Base-by-base conservation (phyloP, 208 protist species). In the Trypanosoma lewisi region DNA sequence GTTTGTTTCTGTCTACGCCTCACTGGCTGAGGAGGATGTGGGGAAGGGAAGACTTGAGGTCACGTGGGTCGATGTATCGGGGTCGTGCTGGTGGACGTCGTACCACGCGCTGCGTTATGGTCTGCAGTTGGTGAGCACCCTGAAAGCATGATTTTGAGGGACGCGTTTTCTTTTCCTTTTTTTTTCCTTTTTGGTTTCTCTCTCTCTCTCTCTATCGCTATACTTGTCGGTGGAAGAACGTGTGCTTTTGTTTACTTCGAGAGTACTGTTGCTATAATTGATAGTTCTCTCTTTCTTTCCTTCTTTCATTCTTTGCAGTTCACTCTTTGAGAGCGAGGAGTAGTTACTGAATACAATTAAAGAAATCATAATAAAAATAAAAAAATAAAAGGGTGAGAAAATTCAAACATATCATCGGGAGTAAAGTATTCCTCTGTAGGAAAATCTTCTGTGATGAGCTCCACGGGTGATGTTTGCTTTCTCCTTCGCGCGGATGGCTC, bases 81-180 rank as follows among this genome's bases (percentile, higher is more conserved):
- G 87, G 4, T 74, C 70, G 4, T 19, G 34, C 6, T 67, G 72
- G 21, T 90, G 83, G 78, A 77, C 74, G 9, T 79, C 80, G 8
- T 91, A 74, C 58, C 71, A 79, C 33, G 87, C 87, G 11, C 31
- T 73, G 27, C 77, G 82, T 5, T 94, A 94, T 47, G 87, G 84
- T 17, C 7, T 73, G 16, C 71, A 86, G 39, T 69, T 94, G 11
- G 8, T 81, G 44, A 59, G 49, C 2, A 36, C 45, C 25, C 21
- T 69, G n/a, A 1, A 34, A 4, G 37, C 7, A n/a, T 17, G 21
- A n/a, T 49, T 6, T 7, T n/a, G 17, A 27, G 19, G 4, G 4
- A 31, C 19, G 23, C 27, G 16, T 17, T 61, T 17, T n/a, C 52
- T 36, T 50, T 51, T 23, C 27, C 39, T 27, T 23, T 37, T 62